Percentiles rank a stretch among this genome's conserved stretches.
Conservation (phyloP, 768 basidiomycete species). For the Tremella mesenterica region DNA sequence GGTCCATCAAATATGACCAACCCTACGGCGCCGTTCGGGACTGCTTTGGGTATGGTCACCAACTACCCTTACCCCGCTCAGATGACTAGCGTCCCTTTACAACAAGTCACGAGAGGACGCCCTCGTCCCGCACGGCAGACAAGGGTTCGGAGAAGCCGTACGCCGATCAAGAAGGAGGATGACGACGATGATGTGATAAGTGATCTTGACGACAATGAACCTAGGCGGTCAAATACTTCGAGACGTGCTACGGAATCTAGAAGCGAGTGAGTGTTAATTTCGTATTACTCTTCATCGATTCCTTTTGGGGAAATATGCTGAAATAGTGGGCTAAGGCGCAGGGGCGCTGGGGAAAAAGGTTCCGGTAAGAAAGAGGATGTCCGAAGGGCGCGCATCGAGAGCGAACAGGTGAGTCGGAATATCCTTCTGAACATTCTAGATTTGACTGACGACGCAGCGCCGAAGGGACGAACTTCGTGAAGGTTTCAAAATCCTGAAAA, state of each 20-base stretch:
- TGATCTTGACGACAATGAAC: constrained; percentile 3
- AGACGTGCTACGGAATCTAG: not conserved
- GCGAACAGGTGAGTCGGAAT: constrained; percentile 29
- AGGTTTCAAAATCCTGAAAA: constrained; percentile 82
- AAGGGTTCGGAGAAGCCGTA: constrained; percentile 7
- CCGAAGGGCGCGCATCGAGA: constrained; percentile 21
- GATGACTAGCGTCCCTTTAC: not conserved
- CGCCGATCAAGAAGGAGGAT: constrained; percentile 10
- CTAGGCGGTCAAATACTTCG: not conserved
- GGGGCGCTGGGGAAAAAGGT: not conserved
- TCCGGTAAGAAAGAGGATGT: constrained; percentile 5
- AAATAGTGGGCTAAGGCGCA: not conserved
- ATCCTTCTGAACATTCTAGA: not conserved
- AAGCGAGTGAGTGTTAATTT: constrained; percentile 4
- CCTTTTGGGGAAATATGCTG: too few relatives aligned
- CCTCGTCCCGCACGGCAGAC: too few relatives aligned
- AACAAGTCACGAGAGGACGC: too few relatives aligned
- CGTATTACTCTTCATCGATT: not conserved
- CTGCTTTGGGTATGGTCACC: constrained; percentile 11
- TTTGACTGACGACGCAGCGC: constrained; percentile 51
- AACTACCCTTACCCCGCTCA: constrained; percentile 10
- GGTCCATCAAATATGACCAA: constrained; percentile 2
- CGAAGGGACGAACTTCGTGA: constrained; percentile 87
- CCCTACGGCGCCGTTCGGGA: constrained; percentile 5
- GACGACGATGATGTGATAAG: constrained; percentile 11